These are phyloP conservation scores for Rhododendron ovatum DNA, from an alignment of 148 eudicot species.

Conservation along the genomic window DNA sequence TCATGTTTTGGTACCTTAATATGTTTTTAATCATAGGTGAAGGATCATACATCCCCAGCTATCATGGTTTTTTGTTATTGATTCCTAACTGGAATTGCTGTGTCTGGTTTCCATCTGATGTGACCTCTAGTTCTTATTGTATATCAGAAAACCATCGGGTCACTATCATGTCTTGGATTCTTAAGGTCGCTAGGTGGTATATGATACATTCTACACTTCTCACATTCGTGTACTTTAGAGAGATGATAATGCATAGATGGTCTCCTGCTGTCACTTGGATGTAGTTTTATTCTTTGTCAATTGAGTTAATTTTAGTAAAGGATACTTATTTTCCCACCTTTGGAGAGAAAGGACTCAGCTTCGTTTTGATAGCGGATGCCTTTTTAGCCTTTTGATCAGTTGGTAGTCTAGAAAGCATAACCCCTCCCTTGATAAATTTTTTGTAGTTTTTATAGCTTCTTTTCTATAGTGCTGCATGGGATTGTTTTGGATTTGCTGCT, in stretches of 20 bases:
- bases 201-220: not conserved
- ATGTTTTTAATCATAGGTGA: not conserved
- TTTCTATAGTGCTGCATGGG: not conserved
- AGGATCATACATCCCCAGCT: not conserved
- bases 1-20: not conserved
- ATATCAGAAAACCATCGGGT: not conserved
- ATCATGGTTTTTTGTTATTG: not conserved
- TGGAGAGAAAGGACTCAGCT: not conserved
- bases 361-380: not conserved
- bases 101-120: not conserved
- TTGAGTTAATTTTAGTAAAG: not conserved
- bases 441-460: not conserved
- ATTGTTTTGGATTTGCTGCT: not conserved
- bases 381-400: not conserved
- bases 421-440: not conserved
- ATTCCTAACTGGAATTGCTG: not conserved
- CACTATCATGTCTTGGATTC: not conserved
- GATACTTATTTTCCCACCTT: not conserved
- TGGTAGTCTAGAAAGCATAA: not conserved
- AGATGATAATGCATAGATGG: not conserved
- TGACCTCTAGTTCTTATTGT: not conserved
- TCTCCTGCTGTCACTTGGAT: slow-evolving; percentile 1
- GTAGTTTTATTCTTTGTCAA: not conserved
- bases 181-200: not conserved
- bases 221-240: not conserved